Evolutionary conservation across 305 asterid genomes (phyloP).

Genomic region (Fraxinus paxiana): DNA sequence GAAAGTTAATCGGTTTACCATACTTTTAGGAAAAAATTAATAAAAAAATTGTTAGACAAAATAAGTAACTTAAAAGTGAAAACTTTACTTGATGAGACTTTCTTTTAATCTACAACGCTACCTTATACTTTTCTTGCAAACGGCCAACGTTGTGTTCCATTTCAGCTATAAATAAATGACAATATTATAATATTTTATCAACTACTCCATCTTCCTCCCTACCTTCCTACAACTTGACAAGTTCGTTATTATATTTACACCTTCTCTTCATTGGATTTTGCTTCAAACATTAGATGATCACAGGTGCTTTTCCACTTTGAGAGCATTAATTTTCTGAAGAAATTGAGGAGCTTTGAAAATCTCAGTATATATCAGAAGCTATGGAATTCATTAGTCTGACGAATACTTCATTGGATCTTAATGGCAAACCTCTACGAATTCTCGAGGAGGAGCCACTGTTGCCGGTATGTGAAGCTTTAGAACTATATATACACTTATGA

Average conservation of each 20-base stretch:
- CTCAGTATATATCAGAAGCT: neutral
- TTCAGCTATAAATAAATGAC: neutral
- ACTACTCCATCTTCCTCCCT: constrained; percentile 32
- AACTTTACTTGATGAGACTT: neutral
- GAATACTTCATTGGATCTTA: constrained; percentile 67
- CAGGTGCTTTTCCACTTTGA: neutral
- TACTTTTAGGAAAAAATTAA: no score
- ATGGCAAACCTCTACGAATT: constrained; percentile 44
- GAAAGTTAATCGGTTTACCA: neutral
- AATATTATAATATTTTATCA: neutral
- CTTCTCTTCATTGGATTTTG: constrained; percentile 16
- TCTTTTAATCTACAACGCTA: constrained; percentile 17
- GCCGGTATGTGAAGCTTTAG: constrained; percentile 38
- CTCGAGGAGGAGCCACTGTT: constrained; percentile 22
- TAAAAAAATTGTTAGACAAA: neutral
- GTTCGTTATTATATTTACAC: constrained; percentile 1
- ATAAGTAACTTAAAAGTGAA: neutral
- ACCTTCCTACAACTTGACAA: constrained; percentile 38
- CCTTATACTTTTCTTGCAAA: constrained; percentile 26
- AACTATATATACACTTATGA: neutral
- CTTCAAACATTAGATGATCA: constrained; percentile 9
- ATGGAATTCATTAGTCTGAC: constrained; percentile 69
- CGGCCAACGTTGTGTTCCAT: neutral
- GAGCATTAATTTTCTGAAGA: neutral
- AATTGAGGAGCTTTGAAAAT: neutral